Conservation (phyloP, 768 basidiomycete species). For the Lyophyllum semitale region DNA sequence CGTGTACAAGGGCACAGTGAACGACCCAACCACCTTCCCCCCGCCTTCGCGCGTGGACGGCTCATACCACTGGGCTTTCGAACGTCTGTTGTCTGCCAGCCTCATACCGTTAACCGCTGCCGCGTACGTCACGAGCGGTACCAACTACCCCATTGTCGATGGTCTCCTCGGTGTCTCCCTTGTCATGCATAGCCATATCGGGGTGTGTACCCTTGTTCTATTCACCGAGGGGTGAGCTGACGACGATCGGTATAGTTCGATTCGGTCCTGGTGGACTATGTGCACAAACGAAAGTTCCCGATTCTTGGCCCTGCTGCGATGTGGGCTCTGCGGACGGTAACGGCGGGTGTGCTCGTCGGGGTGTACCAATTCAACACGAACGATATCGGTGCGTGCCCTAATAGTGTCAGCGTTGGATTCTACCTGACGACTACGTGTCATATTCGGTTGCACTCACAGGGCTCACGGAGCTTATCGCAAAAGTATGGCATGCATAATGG, state of each 20-base stretch:
- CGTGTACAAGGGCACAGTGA: slow-evolving; percentile 88
- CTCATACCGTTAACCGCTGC: slow-evolving; percentile 89
- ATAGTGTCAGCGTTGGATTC: neutral
- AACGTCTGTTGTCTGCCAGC: slow-evolving; percentile 84
- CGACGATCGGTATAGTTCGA: too few species aligned
- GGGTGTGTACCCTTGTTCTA: slow-evolving; percentile 51
- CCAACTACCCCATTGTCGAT: slow-evolving; percentile 83
- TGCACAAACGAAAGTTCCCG: slow-evolving; percentile 95
- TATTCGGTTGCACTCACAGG: slow-evolving; percentile 44
- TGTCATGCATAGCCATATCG: slow-evolving; percentile 95
- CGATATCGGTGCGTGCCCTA: slow-evolving; percentile 77
- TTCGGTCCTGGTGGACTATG: slow-evolving; percentile 78
- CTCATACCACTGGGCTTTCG: slow-evolving; percentile 92
- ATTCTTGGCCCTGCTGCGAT: slow-evolving; percentile 61
- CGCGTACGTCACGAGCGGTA: slow-evolving; percentile 78
- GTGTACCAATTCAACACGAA: slow-evolving; percentile 99
- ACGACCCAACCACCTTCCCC: slow-evolving; percentile 93
- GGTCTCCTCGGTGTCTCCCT: slow-evolving; percentile 85
- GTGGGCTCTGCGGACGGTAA: slow-evolving; percentile 81
- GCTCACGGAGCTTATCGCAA: slow-evolving; percentile 81
- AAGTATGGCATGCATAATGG: slow-evolving; percentile 77
- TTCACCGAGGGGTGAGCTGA: too few species aligned
- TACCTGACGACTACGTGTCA: neutral
- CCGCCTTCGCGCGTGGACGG: slow-evolving; percentile 79
- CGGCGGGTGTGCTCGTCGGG: slow-evolving; percentile 82